Evolutionary conservation across 2,329 filamentous ascomycete genomes (phyloP), one percentile per base, ranked within the genome.

Genomic region (Xylaria sp.): DNA sequence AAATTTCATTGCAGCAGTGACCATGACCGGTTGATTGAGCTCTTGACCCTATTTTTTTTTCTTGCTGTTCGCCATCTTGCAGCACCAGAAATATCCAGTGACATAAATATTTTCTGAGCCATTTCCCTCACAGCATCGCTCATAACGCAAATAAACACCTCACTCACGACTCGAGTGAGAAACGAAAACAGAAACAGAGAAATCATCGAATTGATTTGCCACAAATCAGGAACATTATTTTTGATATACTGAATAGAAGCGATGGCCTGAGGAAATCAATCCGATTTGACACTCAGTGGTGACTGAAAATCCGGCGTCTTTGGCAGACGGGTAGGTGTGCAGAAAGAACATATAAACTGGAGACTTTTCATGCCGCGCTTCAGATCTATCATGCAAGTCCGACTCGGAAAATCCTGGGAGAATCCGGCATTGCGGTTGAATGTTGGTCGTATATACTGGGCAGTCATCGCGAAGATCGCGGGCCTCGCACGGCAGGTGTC

Each of bases 391-490:
- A n/a, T 35, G 13, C 4, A 39, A 6, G 13, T 60, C 47, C 44
- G 42, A 55, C 37, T n/a, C 46, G 16, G 13, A 42, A 55, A n/a
- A 34, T 35, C 46, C 3, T 13, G n/a, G n/a, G 10, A n/a, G 48
- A 30, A 52, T 54, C 3, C 5, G n/a, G 13, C 30, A 6, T 4
- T 57, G 19, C 23, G 46, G n/a, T 47, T 16, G 18, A n/a, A 55
- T 52, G 11, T 53, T 30, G 51, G n/a, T 13, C n/a, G 47, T 52
- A 53, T 60, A 58, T 52, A 57, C 47, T 52, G 18, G 19, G 47
- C 39, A 39, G 44, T 19, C 30, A 23, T 10, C 35, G 52, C 46
- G 11, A 52, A 42, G 19, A 56, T 49, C 8, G 48, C 37, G 30
- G 56, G 42, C n/a, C n/a, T 47, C 9, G 18, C 37, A 50, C n/a